Evolutionary conservation across 78 protist genomes (phyloP), one percentile per base, ranked within the genome.

Genomic region (Pigoraptor vietnamica): DNA sequence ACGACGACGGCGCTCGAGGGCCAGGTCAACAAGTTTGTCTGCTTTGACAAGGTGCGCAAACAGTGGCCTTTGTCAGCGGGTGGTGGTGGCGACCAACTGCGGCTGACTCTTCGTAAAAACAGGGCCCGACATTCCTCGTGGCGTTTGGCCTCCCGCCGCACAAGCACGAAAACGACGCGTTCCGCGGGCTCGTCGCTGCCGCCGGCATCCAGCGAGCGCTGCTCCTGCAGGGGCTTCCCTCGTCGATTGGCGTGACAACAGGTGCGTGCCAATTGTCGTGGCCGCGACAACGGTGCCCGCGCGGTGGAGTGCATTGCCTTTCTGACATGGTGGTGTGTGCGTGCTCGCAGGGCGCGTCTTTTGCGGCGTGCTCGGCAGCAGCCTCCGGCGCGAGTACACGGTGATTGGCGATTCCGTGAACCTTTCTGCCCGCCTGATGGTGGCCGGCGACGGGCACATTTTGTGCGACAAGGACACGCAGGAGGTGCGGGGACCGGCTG

Each of bases 351-450:
- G 90, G 34, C 14, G 19, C 36, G 90, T 40, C 37, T 88, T 35
- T 33, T 39, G 83, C 90, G 90, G 90, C 29, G 36, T 40, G 32
- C 33, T 88, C 23, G 90, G 90, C 67, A 0, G 37, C 37, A 2
- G 29, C 34, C 34, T 23, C 23, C 90, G 90, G 35, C 90, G 81
- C 67, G 90, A 88, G 81, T 88, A 40, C 90, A 40, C 90, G 23
- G 37, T 88, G 37, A 40, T 88, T 40, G 90, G 90, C 82, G 82
- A 39, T 24, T 2, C 23, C 81, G 90, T 88, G 33, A 88, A 88
- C 37, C 33, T 40, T 34, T 1, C 90, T 23, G 90, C 90, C 35
- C 67, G 90, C 24, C 81, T 88, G 21, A 88, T 88, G 90, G 38
- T 34, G 37, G 38, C 38, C 39, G 1, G 23, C 87, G 37, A 14